phyloP scores from a whole-genome alignment of 2,329 filamentous ascomycete species.

The Fusarium keratoplasticum region DNA sequence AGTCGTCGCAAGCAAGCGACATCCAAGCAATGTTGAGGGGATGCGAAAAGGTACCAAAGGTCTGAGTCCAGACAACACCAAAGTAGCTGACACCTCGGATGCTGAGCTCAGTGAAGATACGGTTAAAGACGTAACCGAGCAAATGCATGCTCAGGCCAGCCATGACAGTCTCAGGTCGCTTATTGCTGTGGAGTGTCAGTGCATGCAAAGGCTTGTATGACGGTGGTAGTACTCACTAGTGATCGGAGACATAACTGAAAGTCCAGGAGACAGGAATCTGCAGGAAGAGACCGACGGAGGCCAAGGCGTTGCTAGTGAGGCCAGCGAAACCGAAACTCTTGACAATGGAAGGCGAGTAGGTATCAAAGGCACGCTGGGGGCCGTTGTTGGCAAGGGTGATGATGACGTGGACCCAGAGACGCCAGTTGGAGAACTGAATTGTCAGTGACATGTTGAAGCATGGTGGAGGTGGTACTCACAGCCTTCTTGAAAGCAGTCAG shows the following conservation, averaged over 20 bases:
- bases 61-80: slow-evolving; percentile 67
- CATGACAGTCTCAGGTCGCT: slow-evolving; percentile 65
- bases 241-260: slow-evolving; percentile 66
- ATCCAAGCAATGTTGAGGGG: slow-evolving; percentile 72
- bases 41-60: slow-evolving; percentile 65
- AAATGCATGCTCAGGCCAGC: slow-evolving; percentile 59
- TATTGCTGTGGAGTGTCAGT: slow-evolving; percentile 48
- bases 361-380: slow-evolving; percentile 60
- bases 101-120: slow-evolving; percentile 60
- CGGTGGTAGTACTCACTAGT: slow-evolving; percentile 53
- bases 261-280: slow-evolving; percentile 63
- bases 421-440: slow-evolving; percentile 59
- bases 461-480: slow-evolving; percentile 37
- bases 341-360: slow-evolving; percentile 67
- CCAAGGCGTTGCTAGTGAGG: slow-evolving; percentile 64
- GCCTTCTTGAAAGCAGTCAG: slow-evolving; percentile 57
- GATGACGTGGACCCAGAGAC: slow-evolving; percentile 63
- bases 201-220: neutral
- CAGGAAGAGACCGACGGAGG: slow-evolving; percentile 64
- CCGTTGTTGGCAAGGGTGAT: slow-evolving; percentile 63
- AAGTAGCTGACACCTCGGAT: slow-evolving; percentile 61
- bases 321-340: slow-evolving; percentile 62
- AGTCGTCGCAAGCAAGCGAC: slow-evolving; percentile 66
- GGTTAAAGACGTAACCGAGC: slow-evolving; percentile 65
- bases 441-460: neutral